A percentile compares a stretch with the other conserved stretches of the same genome.
These are phyloP conservation scores for Houttuynia cordata DNA, from an alignment of 164 flowering plant genomes.

Conservation along the genomic window DNA sequence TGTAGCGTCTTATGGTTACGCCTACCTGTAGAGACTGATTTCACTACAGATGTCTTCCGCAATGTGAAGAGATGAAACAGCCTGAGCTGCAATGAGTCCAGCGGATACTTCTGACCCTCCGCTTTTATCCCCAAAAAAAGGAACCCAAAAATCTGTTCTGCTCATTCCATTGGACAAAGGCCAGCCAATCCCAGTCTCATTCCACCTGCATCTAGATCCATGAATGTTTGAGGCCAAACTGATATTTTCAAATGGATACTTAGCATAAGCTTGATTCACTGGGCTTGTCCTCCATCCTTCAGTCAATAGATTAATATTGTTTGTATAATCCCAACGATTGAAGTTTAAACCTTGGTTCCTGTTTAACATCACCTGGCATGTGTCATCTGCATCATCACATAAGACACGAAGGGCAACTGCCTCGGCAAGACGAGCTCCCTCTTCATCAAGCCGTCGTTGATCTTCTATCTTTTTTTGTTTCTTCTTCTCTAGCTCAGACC, in stretches of 20 bases:
- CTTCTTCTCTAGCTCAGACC: conserved; percentile 90
- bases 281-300: conserved; percentile 27
- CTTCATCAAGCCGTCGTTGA: conserved; percentile 92
- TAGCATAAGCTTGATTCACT: conserved; percentile 26
- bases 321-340: conserved; percentile 30
- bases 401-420: conserved; percentile 95
- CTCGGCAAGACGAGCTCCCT: conserved; percentile 96
- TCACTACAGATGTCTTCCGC: conserved; percentile 37
- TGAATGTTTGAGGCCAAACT: conserved; percentile 39
- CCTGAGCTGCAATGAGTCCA: conserved; percentile 69
- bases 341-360: conserved; percentile 28
- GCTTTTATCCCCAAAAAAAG: conserved; percentile 26
- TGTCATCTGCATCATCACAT: conserved; percentile 72
- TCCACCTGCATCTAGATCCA: conserved; percentile 38
- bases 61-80: conserved; percentile 77
- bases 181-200: conserved; percentile 31
- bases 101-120: conserved; percentile 46
- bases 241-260: conserved; percentile 31
- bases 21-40: conserved; percentile 15
- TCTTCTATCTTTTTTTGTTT: conserved; percentile 91
- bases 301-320: conserved; percentile 33
- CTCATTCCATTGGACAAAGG: conserved; percentile 32
- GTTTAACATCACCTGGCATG: conserved; percentile 38
- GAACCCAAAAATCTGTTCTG: conserved; percentile 14
- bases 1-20: conserved; percentile 4